These are phyloP conservation scores for Bryum argenteum DNA, from an alignment of 225 moss, liverwort and hornwort genomes.

Conservation along the genomic window DNA sequence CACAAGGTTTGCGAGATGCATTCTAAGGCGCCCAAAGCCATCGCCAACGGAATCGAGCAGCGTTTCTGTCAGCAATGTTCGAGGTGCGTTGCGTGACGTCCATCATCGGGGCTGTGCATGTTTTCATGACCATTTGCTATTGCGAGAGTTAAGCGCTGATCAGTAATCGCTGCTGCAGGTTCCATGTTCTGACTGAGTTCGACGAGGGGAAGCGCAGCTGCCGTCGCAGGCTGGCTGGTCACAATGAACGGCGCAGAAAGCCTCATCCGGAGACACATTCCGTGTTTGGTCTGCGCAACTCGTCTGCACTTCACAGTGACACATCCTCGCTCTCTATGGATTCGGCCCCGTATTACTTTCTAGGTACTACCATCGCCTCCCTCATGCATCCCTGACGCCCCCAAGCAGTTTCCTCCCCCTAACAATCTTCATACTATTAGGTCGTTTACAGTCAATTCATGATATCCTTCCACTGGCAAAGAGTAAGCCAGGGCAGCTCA, in stretches of 20 bases:
- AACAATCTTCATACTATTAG: conserved; percentile 1
- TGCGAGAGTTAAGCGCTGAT: neutral
- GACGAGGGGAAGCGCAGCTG: conserved; percentile 96
- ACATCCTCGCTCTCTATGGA: conserved; percentile 55
- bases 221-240: conserved; percentile 81
- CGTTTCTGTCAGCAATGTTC: conserved; percentile 98
- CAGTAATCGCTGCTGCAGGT: conserved; percentile 49
- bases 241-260: conserved; percentile 91
- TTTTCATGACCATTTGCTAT: neutral
- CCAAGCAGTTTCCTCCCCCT: neutral
- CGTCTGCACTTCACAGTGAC: conserved; percentile 55
- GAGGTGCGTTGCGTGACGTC: conserved; percentile 30
- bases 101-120: neutral
- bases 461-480: conserved; percentile 1
- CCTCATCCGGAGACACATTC: conserved; percentile 82
- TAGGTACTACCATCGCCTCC: conserved; percentile 22
- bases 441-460: neutral
- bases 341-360: conserved; percentile 52
- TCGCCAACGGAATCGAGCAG: conserved; percentile 74
- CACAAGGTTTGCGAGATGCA: conserved; percentile 97
- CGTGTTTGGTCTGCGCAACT: conserved; percentile 48
- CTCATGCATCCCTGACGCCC: neutral
- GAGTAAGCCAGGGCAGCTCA: neutral
- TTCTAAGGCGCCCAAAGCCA: conserved; percentile 79
- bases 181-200: conserved; percentile 85